Conservation (phyloP, 1,139 yeast species). For the Candida glucosophila region DNA sequence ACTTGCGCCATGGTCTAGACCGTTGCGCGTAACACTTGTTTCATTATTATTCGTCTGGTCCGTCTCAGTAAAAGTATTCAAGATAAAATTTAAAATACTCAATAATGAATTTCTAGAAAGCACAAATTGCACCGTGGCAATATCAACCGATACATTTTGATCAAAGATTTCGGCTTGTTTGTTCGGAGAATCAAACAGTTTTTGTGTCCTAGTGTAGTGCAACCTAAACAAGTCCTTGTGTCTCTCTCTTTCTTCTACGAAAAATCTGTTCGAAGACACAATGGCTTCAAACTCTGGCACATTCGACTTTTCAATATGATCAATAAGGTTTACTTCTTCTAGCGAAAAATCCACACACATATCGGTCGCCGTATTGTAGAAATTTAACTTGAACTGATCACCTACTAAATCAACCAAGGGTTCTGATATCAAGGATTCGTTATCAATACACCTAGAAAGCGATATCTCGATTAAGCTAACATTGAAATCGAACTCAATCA, state of each 20-base stretch:
- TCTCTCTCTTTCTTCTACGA: conserved; percentile 18
- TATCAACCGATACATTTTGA: conserved; percentile 62
- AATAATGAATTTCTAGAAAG: conserved; percentile 72
- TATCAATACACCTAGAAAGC: conserved; percentile 59
- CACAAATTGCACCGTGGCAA: conserved; percentile 75
- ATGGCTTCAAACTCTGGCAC: conserved; percentile 60
- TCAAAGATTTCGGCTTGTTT: conserved; percentile 66
- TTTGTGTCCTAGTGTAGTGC: conserved; percentile 47
- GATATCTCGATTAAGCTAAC: conserved; percentile 59
- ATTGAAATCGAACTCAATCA: conserved; percentile 62
- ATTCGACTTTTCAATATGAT: conserved; percentile 60
- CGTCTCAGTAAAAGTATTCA: conserved; percentile 82
- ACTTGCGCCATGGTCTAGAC: conserved; percentile 44
- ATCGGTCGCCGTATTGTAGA: conserved; percentile 49
- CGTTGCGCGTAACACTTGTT: conserved; percentile 22
- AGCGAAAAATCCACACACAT: conserved; percentile 62
- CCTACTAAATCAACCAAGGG: conserved; percentile 68
- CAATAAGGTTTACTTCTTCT: conserved; percentile 62
- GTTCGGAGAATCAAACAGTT: conserved; percentile 52
- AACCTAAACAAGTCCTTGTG: conserved; percentile 51
- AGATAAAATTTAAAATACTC: conserved; percentile 68
- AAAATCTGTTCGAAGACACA: conserved; percentile 55
- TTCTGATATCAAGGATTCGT: conserved; percentile 52
- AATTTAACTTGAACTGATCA: conserved; percentile 51
- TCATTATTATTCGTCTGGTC: conserved; percentile 61